These are phyloP conservation scores for Penstemon eatonii DNA, from an alignment of 257 asterid species.

Conservation along the genomic window DNA sequence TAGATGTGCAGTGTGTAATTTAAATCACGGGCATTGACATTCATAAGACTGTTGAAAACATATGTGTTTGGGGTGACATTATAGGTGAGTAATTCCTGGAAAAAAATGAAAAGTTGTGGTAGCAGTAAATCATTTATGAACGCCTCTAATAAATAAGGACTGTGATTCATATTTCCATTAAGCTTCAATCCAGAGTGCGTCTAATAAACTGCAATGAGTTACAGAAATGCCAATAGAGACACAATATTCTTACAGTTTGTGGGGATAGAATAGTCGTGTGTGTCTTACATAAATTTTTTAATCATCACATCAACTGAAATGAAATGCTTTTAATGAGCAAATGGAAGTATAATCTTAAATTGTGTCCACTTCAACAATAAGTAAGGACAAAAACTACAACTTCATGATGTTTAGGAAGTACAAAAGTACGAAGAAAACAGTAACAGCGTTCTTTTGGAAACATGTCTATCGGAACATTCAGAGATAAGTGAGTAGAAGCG, in stretches of 20 bases:
- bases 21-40: conserved; percentile 83
- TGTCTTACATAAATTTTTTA: neutral
- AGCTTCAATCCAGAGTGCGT: conserved; percentile 15
- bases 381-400: neutral
- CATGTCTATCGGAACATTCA: neutral
- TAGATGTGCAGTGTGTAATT: conserved; percentile 63
- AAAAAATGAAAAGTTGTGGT: conserved; percentile 32
- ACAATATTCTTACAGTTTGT: neutral
- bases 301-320: conserved; percentile 6
- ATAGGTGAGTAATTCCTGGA: conserved; percentile 69
- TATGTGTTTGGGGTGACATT: conserved; percentile 65
- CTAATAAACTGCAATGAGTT: neutral
- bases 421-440: neutral
- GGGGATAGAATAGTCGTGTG: conserved; percentile 4
- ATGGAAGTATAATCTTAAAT: neutral
- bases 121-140: conserved; percentile 24
- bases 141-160: conserved; percentile 3
- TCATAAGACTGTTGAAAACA: conserved; percentile 93
- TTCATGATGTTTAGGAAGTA: neutral
- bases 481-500: neutral
- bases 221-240: conserved; percentile 5
- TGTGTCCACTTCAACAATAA: neutral
- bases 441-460: neutral
- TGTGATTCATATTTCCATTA: conserved; percentile 2
- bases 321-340: neutral